These are phyloP conservation scores for Colletotrichum cordylinicola DNA, from an alignment of 2,329 filamentous ascomycete species.

Conservation along the genomic window DNA sequence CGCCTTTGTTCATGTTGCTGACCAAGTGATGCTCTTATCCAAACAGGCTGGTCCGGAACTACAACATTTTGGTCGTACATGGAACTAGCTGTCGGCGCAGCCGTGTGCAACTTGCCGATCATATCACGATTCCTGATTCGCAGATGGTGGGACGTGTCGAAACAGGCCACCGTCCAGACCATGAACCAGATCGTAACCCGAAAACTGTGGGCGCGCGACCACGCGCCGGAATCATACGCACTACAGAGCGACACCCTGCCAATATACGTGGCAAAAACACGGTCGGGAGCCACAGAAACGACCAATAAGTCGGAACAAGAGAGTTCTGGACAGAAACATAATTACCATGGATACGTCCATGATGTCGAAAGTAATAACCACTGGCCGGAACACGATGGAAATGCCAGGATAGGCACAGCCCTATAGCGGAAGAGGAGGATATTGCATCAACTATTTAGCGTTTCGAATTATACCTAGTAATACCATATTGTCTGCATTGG, in stretches of 20 bases:
- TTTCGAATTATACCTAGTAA: background rate
- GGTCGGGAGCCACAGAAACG: background rate
- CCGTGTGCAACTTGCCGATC: background rate
- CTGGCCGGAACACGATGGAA: background rate
- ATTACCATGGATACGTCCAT: background rate
- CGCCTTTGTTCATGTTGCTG: too few relatives aligned
- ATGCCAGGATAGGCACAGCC: background rate
- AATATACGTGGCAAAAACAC: background rate
- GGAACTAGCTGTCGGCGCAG: background rate
- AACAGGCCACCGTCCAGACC: background rate
- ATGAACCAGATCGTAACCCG: background rate
- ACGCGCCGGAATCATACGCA: background rate
- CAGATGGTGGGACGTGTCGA: background rate
- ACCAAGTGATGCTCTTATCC: background rate
- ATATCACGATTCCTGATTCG: background rate
- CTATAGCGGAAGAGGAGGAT: background rate
- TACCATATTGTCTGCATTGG: background rate
- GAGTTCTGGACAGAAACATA: background rate
- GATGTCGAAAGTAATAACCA: background rate
- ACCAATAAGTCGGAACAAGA: background rate
- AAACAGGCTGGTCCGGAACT: slow-evolving; percentile 1
- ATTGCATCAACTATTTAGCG: background rate
- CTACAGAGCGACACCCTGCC: background rate
- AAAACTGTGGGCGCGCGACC: background rate
- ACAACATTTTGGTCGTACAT: background rate